These are phyloP conservation scores for Trichoderma sp. DNA, from an alignment of 2,329 filamentous ascomycete species.

Conservation along the genomic window DNA sequence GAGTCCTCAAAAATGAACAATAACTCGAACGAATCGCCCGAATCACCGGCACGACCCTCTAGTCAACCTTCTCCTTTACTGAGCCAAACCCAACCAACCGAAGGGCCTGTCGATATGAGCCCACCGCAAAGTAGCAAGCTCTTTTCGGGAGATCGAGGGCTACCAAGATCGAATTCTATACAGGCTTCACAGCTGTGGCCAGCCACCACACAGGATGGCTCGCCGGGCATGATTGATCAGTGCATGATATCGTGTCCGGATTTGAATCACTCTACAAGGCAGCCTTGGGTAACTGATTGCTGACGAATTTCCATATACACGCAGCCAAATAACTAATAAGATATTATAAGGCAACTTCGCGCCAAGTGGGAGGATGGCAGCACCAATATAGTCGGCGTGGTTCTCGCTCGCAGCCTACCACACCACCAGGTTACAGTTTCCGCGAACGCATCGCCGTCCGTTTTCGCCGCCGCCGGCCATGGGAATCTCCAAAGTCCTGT, in stretches of 20 bases:
- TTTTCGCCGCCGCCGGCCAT: constrained; percentile 28
- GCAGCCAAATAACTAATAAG: background rate
- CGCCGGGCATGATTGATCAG: background rate
- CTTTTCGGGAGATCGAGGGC: constrained; percentile 2
- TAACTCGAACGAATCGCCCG: background rate
- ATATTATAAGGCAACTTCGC: background rate
- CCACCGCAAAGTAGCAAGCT: background rate
- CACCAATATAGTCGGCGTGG: constrained; percentile 21
- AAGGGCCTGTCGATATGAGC: background rate
- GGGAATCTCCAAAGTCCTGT: constrained; percentile 25
- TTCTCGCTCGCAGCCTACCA: constrained; percentile 27
- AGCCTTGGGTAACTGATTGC: constrained; percentile 2
- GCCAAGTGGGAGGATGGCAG: constrained; percentile 17
- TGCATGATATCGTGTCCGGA: constrained; percentile 23
- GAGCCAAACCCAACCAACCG: background rate
- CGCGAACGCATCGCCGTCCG: constrained; percentile 26
- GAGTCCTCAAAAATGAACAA: background rate
- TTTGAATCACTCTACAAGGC: constrained; percentile 2
- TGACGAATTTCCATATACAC: background rate
- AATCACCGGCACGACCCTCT: background rate
- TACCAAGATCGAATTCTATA: constrained; percentile 1
- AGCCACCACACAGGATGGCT: background rate
- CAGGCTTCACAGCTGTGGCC: constrained; percentile 6
- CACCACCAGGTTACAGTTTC: constrained; percentile 26
- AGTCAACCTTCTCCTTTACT: background rate